Base-by-base conservation (phyloP, 805 yeast species). In the Metschnikowia lachancei region DNA sequence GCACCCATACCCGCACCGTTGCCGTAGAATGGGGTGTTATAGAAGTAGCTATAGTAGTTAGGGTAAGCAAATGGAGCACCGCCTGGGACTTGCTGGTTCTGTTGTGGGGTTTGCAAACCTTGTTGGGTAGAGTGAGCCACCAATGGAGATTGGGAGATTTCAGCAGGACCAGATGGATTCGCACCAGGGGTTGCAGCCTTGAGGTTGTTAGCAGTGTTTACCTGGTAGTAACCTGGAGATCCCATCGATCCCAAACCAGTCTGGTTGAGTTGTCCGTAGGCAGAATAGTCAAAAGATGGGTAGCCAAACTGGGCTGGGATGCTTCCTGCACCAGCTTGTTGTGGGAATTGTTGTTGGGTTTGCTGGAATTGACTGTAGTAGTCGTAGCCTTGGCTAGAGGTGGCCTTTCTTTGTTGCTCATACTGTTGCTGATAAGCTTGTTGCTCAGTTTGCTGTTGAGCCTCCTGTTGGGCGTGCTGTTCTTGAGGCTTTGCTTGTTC, bases 261-360 rank as follows among this genome's bases (percentile, higher is more conserved):
- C 29, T 49, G 54, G 33, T 49, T 54, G 28, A 50, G 39, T 46
- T 64, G 69, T 41, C 61, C 65, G 56, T 70, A 70, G 13, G 48
- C 57, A 35, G 68, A 60, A 61, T 72, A 72, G 55, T 72, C 77
- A 38, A 64, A 59, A 24, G 72, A 74, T 39, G 77, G 77, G 60
- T 70, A 73, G 38, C 67, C 75, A 56, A 65, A 72, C 56, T 68
- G 74, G 36, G 68, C 73, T 45, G 76, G 76, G 35, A 66, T 49
- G 43, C 63, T 59, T 51, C 70, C 75, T 31, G 64, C 64, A 12
- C 46, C 59, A 43, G 67, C 66, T 54, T 70, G 75, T 56, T 67
- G 73, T 16, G 69, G 68, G 47, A 67, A 70, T 50, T 70, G 75
- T 46, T 65, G 74, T 41, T 55, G 57, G 16, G 53, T 32, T 31